Evolutionary conservation across 148 eudicot genomes (phyloP).

Genomic region (Dysphania ambrosioides): DNA sequence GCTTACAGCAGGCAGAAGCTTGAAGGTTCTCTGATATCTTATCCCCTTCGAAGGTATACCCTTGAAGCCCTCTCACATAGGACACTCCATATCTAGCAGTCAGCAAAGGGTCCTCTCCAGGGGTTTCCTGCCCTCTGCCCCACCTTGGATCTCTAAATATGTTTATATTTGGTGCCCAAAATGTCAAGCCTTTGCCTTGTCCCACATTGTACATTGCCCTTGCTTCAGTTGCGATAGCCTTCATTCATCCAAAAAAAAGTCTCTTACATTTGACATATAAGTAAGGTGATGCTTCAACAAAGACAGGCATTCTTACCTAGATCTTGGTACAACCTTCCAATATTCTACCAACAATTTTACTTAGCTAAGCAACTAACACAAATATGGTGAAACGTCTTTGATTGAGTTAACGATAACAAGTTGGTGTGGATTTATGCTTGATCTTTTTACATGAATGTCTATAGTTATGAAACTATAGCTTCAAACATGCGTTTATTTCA

Average conservation of each 20-base stretch:
- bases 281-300: background rate
- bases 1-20: slow-evolving; percentile 68
- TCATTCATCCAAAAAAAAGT: background rate
- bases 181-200: slow-evolving; percentile 56
- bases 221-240: slow-evolving; percentile 72
- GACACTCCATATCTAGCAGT: slow-evolving; percentile 39
- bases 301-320: background rate
- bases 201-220: slow-evolving; percentile 73
- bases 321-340: background rate
- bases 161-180: slow-evolving; percentile 75
- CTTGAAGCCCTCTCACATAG: slow-evolving; percentile 56
- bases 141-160: slow-evolving; percentile 72
- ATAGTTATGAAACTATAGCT: too few species aligned
- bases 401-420: background rate
- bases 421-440: background rate
- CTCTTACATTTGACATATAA: background rate
- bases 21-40: slow-evolving; percentile 34
- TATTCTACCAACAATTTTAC: too few species aligned
- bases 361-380: background rate
- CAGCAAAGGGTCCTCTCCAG: slow-evolving; percentile 67
- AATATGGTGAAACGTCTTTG: background rate
- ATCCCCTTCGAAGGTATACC: slow-evolving; percentile 33
- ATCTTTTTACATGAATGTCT: too few species aligned
- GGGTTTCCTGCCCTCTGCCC: slow-evolving; percentile 81
- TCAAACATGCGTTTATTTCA: too few species aligned